These are phyloP conservation scores for Boletus rubescentipes DNA, from an alignment of 768 basidiomycete genomes.

Conservation along the genomic window DNA sequence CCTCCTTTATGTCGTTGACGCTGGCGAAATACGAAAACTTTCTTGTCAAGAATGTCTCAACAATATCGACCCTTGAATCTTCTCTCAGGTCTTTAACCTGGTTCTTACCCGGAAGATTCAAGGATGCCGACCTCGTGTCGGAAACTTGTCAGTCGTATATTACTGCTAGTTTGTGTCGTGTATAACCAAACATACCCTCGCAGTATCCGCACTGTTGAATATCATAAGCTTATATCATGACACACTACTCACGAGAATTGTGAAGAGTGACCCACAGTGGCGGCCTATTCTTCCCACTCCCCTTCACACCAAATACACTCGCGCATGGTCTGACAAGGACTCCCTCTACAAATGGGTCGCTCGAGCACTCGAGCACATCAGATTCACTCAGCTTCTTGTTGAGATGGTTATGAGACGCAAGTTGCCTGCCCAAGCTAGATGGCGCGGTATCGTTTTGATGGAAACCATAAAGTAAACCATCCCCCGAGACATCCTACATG, in stretches of 20 bases:
- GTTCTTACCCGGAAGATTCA: slow-evolving; percentile 95
- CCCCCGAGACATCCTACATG: background rate
- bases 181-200: slow-evolving; percentile 13
- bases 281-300: slow-evolving; percentile 74
- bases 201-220: slow-evolving; percentile 88
- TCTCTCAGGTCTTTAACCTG: slow-evolving; percentile 88
- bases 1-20: slow-evolving; percentile 52
- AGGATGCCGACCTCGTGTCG: slow-evolving; percentile 93
- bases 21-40: slow-evolving; percentile 78
- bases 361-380: slow-evolving; percentile 70
- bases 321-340: slow-evolving; percentile 77
- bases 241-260: slow-evolving; percentile 72
- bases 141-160: slow-evolving; percentile 76
- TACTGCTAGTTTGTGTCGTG: slow-evolving; percentile 9
- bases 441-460: slow-evolving; percentile 74
- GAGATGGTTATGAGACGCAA: slow-evolving; percentile 87
- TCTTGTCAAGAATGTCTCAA: slow-evolving; percentile 79
- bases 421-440: slow-evolving; percentile 59
- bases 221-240: slow-evolving; percentile 94
- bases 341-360: slow-evolving; percentile 76
- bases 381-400: slow-evolving; percentile 78
- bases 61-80: slow-evolving; percentile 87
- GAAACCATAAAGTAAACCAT: slow-evolving; percentile 80
- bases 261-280: slow-evolving; percentile 64
- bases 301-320: slow-evolving; percentile 86